Evolutionary conservation across 148 eudicot genomes (phyloP).

Genomic region (Euryodendron excelsum): DNA sequence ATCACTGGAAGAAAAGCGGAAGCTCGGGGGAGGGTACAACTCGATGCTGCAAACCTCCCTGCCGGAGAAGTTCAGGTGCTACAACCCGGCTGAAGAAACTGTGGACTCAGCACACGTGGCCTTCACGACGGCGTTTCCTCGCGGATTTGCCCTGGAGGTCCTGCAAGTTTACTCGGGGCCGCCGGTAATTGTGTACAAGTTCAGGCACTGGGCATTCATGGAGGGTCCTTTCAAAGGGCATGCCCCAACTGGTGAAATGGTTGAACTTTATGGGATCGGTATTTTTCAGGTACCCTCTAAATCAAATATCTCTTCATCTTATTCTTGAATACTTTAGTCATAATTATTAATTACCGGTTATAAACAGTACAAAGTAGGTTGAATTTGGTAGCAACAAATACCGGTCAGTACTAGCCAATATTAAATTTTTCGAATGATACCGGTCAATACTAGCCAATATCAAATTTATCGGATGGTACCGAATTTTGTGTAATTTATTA

Average conservation of each 20-base stretch:
- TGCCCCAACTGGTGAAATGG: slow-evolving; percentile 63
- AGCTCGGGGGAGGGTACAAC: slow-evolving; percentile 51
- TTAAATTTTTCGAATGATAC: too few species aligned
- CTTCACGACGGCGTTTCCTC: slow-evolving; percentile 54
- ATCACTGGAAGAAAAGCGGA: slow-evolving; percentile 24
- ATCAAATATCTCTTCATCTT: too few species aligned
- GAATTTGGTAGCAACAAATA: too few species aligned
- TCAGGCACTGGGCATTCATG: slow-evolving; percentile 85
- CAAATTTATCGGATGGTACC: too few species aligned
- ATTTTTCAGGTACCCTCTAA: slow-evolving; percentile 64
- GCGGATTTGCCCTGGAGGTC: slow-evolving; percentile 75
- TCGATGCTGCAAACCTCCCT: slow-evolving; percentile 40
- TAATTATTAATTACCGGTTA: too few species aligned
- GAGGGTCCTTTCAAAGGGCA: slow-evolving; percentile 85
- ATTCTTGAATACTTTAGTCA: too few species aligned
- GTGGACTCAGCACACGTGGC: slow-evolving; percentile 29
- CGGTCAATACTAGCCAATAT: too few species aligned
- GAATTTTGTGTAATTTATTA: too few species aligned
- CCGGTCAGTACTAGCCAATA: too few species aligned
- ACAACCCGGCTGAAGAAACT: slow-evolving; percentile 43
- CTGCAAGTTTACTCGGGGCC: slow-evolving; percentile 71
- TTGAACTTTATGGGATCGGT: slow-evolving; percentile 56
- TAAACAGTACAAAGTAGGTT: too few species aligned
- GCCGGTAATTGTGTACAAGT: slow-evolving; percentile 63
- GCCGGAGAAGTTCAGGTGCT: slow-evolving; percentile 38